phyloP scores from a whole-genome alignment of 768 basidiomycete species.

The Termitomyces sp. region DNA sequence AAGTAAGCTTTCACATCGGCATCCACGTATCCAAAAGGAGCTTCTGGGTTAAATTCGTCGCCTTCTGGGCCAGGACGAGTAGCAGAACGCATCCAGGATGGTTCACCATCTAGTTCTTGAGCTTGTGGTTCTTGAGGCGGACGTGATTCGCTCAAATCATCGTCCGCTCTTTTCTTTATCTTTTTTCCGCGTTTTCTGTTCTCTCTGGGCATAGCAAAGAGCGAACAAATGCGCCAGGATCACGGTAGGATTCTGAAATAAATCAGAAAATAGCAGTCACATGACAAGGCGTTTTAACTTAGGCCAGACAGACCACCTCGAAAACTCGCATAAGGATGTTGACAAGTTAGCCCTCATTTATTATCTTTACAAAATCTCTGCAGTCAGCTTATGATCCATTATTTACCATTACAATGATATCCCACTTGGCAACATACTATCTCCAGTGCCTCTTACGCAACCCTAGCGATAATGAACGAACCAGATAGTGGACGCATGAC shows the following conservation, averaged over 20 bases:
- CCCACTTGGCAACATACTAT: constrained; percentile 33
- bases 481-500: not conserved
- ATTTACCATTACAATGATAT: constrained; percentile 20
- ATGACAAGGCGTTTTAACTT: too few relatives aligned
- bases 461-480: not conserved
- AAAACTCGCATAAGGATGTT: too few relatives aligned
- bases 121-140: constrained; percentile 15
- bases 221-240: not conserved
- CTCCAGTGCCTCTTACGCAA: not conserved
- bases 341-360: too few relatives aligned
- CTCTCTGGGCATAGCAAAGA: constrained; percentile 13
- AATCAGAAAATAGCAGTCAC: too few relatives aligned
- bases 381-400: constrained; percentile 21
- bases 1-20: constrained; percentile 92
- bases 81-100: constrained; percentile 66
- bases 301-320: too few relatives aligned
- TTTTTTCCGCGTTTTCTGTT: constrained; percentile 16
- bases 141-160: not conserved
- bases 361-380: constrained; percentile 7
- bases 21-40: constrained; percentile 88
- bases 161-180: constrained; percentile 10
- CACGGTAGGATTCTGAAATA: too few relatives aligned
- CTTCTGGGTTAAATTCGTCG: constrained; percentile 48
- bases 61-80: constrained; percentile 20
- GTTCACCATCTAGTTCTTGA: constrained; percentile 29